Base-by-base conservation (phyloP, 352 stramenopile species). In the Phytophthora sansomeana region DNA sequence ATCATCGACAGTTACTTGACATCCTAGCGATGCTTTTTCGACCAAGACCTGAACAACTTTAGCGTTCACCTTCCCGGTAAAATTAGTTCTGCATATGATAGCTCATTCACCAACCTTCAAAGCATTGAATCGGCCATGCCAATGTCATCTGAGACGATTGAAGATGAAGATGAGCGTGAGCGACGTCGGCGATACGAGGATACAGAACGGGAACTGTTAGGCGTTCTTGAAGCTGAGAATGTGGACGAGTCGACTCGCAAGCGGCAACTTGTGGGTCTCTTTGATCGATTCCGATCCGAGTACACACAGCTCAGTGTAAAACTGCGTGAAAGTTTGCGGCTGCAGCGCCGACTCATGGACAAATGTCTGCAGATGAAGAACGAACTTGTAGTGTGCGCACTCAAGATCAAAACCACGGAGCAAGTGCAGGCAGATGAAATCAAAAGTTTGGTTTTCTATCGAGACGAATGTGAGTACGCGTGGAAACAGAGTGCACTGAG, bases 351-450 rank as follows among this genome's bases (percentile, higher is more conserved):
- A 41, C 74, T 90, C 36, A 78, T 87, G 75, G 77, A 87, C 33
- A 91, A 91, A 69, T 91, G 83, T 50, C 30, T 83, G 17, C 74
- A 89, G 58, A 87, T 91, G 58, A 91, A 91, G 61, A 85, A 86
- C 43, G 77, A 87, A 61, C 81, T 91, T 1, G 75, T 91, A 53
- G 63, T 79, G 50, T 78, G 72, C 29, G 79, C 77, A 16, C 63
- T 90, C 55, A 75, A 78, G 52, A 77, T 91, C 50, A 80, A 83
- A 47, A 83, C 79, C 19, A 72, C 72, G 9, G 74, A 92, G 61
- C 75, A 87, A 63, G 52, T 87, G n/a, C 79, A 92, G 11, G 75
- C 84, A 11, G 78, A 92, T 44, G 81, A 92, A 56, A 80, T 88
- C 73, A 88, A 88, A 47, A 89, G 83, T 57, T 66, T 92, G 14